Percentiles rank a stretch among this genome's conserved stretches.
These are phyloP conservation scores for Sporothrix schenckii DNA, from an alignment of 2,329 filamentous ascomycete genomes.

Conservation along the genomic window DNA sequence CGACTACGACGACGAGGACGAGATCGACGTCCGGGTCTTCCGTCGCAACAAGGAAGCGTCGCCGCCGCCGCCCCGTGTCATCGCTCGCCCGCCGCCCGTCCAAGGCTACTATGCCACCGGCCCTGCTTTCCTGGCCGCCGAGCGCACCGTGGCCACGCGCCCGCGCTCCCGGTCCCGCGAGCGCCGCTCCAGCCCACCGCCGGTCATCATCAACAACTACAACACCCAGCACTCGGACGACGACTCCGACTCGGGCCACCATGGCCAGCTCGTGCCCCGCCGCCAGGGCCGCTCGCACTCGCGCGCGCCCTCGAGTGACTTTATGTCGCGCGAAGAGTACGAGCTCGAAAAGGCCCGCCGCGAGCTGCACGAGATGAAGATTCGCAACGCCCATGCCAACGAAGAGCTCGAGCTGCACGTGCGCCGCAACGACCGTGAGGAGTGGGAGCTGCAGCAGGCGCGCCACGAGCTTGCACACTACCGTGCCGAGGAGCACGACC, in stretches of 20 bases:
- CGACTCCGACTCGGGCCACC: conserved; percentile 41
- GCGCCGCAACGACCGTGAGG: conserved; percentile 53
- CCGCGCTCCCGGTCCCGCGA: conserved; percentile 52
- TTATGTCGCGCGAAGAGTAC: conserved; percentile 50
- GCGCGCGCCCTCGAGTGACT: conserved; percentile 37
- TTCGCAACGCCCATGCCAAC: conserved; percentile 48
- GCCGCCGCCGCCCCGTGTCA: conserved; percentile 40
- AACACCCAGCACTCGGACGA: conserved; percentile 50
- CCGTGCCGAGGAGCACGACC: conserved; percentile 51
- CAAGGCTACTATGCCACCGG: conserved; percentile 49
- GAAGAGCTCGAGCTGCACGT: conserved; percentile 55
- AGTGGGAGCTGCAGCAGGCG: conserved; percentile 45
- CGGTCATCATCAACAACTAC: conserved; percentile 62
- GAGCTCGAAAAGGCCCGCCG: conserved; percentile 46
- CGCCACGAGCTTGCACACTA: conserved; percentile 49
- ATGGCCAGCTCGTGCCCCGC: conserved; percentile 42
- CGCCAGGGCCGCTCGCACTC: conserved; percentile 38
- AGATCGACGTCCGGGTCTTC: conserved; percentile 56
- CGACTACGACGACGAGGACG: conserved; percentile 58
- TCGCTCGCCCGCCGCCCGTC: conserved; percentile 37
- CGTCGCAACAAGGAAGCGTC: conserved; percentile 44
- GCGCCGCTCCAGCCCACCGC: conserved; percentile 51
- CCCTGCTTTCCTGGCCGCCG: conserved; percentile 50
- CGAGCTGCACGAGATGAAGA: conserved; percentile 52
- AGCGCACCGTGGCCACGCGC: conserved; percentile 53